A percentile compares a stretch with the other conserved stretches of the same genome.
These are phyloP conservation scores for Cetraspora pellucida DNA, from an alignment of 192 early-diverging fungal genomes.

Conservation along the genomic window DNA sequence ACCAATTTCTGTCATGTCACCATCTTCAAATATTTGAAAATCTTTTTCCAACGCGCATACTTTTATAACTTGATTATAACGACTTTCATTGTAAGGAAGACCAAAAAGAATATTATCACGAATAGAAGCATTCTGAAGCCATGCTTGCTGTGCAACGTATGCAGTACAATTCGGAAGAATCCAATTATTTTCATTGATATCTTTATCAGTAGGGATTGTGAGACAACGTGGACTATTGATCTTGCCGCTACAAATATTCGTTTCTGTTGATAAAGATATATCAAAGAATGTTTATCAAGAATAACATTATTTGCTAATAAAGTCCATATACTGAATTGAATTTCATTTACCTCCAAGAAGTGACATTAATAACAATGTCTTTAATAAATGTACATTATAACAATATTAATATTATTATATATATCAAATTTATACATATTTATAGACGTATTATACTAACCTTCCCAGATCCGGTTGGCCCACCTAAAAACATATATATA, in stretches of 20 bases:
- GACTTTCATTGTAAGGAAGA: slow-evolving; percentile 69
- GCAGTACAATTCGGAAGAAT: slow-evolving; percentile 63
- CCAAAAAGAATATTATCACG: slow-evolving; percentile 72
- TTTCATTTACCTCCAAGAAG: slow-evolving; percentile 64
- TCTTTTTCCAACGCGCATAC: slow-evolving; percentile 85
- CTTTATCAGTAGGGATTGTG: slow-evolving; percentile 11
- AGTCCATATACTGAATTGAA: not conserved
- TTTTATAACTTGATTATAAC: slow-evolving; percentile 55
- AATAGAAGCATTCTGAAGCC: slow-evolving; percentile 60
- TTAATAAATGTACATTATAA: not conserved
- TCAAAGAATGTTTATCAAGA: not conserved
- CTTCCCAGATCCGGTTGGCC: slow-evolving; percentile 91
- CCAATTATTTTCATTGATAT: slow-evolving; percentile 35
- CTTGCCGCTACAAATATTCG: slow-evolving; percentile 51
- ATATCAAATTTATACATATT: not conserved
- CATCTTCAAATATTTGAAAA: slow-evolving; percentile 81
- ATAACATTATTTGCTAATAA: not conserved
- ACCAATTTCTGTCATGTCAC: slow-evolving; percentile 93
- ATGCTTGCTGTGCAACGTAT: slow-evolving; percentile 73
- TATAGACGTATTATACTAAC: not conserved
- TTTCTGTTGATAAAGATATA: slow-evolving; percentile 43
- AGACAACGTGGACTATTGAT: slow-evolving; percentile 46
- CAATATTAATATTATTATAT: not conserved
- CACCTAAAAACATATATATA: slow-evolving; percentile 40
- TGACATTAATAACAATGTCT: slow-evolving; percentile 71